Conservation (phyloP, 345 rosid genomes). For the Aquilaria malaccensis region DNA sequence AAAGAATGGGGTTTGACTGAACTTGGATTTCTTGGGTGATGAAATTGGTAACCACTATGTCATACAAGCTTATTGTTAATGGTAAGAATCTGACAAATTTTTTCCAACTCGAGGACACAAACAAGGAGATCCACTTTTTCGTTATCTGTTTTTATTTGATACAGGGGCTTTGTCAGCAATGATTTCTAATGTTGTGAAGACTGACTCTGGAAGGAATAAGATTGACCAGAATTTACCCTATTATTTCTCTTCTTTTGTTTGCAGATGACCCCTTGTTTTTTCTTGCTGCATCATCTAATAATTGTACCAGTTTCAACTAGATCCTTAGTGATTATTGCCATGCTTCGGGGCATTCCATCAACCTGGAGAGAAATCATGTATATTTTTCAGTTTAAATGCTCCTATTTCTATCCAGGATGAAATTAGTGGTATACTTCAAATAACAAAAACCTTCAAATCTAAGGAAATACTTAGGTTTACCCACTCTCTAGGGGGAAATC, state of each 20-base stretch:
- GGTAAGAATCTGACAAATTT: neutral
- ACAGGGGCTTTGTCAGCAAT: neutral
- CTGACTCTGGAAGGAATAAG: neutral
- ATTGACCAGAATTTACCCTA: neutral
- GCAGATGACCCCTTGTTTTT: neutral
- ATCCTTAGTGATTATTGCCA: neutral
- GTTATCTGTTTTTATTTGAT: neutral
- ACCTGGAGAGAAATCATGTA: neutral
- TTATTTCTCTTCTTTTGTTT: neutral
- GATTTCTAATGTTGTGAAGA: neutral
- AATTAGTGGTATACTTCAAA: neutral
- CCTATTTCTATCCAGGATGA: neutral
- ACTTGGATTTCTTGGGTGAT: neutral
- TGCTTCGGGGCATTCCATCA: neutral
- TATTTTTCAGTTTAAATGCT: neutral
- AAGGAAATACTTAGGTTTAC: no score
- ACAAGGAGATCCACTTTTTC: no score
- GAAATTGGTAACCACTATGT: neutral
- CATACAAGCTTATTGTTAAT: neutral
- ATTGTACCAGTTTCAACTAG: neutral
- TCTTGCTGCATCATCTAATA: neutral
- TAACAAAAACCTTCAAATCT: no score
- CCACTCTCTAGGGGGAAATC: no score
- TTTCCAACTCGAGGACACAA: neutral
- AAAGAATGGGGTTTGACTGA: neutral